These are phyloP conservation scores for Cladorrhinum sp. DNA, from an alignment of 2,329 filamentous ascomycete species.

Conservation along the genomic window DNA sequence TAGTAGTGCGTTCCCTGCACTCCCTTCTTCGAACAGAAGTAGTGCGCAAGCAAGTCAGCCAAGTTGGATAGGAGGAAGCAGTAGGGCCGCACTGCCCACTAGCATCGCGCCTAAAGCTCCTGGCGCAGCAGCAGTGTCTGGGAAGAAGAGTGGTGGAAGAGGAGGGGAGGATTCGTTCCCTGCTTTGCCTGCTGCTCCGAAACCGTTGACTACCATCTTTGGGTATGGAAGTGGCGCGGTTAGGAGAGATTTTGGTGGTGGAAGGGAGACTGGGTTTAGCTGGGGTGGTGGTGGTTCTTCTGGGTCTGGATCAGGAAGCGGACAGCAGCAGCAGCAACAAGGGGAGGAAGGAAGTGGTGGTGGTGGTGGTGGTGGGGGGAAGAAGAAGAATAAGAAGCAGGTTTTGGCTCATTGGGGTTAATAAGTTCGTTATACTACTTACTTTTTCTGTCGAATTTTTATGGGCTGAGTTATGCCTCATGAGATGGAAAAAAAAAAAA, in stretches of 20 bases:
- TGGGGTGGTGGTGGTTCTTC: conserved; percentile 47
- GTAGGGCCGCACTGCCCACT: neutral
- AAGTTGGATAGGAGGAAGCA: conserved; percentile 24
- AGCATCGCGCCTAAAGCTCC: neutral
- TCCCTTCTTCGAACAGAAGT: conserved; percentile 29
- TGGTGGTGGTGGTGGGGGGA: conserved; percentile 40
- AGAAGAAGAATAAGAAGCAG: conserved; percentile 62
- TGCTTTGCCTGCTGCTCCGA: conserved; percentile 75
- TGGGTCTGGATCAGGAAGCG: conserved; percentile 27
- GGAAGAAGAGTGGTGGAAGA: neutral
- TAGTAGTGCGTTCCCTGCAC: conserved; percentile 47
- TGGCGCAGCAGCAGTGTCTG: too few species aligned
- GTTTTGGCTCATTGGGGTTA: conserved; percentile 61
- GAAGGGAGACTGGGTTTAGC: conserved; percentile 49
- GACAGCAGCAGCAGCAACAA: conserved; percentile 24
- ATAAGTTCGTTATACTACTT: too few species aligned
- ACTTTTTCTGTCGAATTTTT: too few species aligned
- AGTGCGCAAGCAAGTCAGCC: conserved; percentile 14
- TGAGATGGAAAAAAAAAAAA: too few species aligned
- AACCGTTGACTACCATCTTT: conserved; percentile 60
- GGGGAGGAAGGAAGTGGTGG: conserved; percentile 24
- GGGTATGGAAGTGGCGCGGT: conserved; percentile 57
- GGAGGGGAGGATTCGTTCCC: conserved; percentile 67
- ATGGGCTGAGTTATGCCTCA: too few species aligned
- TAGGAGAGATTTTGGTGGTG: conserved; percentile 48